Evolutionary conservation across 768 basidiomycete genomes (phyloP), one percentile per base, ranked within the genome.

Genomic region (Mycena latifolia): DNA sequence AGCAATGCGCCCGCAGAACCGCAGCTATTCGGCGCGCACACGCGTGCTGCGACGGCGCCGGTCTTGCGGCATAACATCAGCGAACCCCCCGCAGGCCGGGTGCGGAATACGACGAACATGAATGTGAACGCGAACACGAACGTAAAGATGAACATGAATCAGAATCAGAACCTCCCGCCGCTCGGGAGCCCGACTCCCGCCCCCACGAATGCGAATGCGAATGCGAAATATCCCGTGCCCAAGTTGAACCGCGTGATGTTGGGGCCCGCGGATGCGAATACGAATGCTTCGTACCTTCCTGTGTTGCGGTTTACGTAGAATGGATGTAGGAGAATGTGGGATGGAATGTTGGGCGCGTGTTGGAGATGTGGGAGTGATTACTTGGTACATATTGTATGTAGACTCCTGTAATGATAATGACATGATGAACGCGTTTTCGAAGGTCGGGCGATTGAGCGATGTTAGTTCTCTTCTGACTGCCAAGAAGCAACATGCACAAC

Each of bases 11-110:
- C 6, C 11, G 20, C 25, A 29, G 25, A 15, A 27, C 20, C 58
- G 9, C 27, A 48, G 24, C 27, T 24, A 10, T 41, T 45, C 11
- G 20, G 33, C n/a, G 18, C 41, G n/a, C 59, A 61, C n/a, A 43
- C 54, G 28, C 53, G 61, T 14, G 61, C 61, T 35, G 43, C 15
- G 29, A 62, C 53, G 43, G 61, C 52, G 20, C 61, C 61, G 0
- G 43, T 39, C 7, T 2, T 9, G 25, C 46, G 37, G 25, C 35
- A 14, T 22, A 12, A 15, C 28, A 20, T 28, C 24, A 29, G 15
- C 37, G 37, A 15, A 14, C 37, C 37, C 17, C 7, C 37, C 10
- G 10, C 37, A 10, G 37, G 8, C 37, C 31, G 31, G 31, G 37
- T 17, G 17, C 37, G 5, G 28, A 31, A 4, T 2, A 28, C 1